Evolutionary conservation across 257 asterid species (phyloP), one percentile per base, ranked within the genome.

Genomic region (Linaria vulgaris): DNA sequence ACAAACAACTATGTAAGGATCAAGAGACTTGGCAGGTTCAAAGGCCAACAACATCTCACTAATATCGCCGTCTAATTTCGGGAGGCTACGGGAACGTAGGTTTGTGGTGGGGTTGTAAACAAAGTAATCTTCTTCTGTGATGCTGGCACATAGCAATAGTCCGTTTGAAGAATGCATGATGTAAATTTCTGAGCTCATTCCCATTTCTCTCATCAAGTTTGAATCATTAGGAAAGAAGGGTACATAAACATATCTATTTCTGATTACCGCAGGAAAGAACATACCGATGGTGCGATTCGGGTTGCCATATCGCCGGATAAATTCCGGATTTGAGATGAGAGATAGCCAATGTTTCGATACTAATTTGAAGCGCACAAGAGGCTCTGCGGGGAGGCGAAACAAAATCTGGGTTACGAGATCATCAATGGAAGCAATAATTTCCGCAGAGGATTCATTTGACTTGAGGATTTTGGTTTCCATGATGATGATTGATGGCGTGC

Each of bases 291-390:
- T 49, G 0, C 56, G 65, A 23, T 38, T 59, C 20, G 70, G 59
- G 0, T 9, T 30, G 0, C 45, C 59, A 15, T 48, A 62, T 23
- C 31, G 63, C 22, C 7, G 9, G 16, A 54, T 62, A 37, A 75
- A 70, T 7, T 45, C 14, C 1, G 76, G 71, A 56, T 20, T 16
- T 12, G 71, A 31, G 44, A 75, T 61, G 19, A 75, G 21, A 15
- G 74, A 71, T 14, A 60, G 56, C 77, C 80, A 71, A 6, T 44
- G 63, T 37, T 70, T 75, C 47, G 74, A 66, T 11, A 71, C 80
- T 4, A n/a, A 20, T 62, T 62, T 75, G 74, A 62, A 75, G 9
- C 74, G 64, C 5, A 61, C 9, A 15, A 71, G 74, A 13, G 74
- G 46, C 52, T 57, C 71, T 9, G 55, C 49, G 15, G 80, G 74